Conservation (phyloP, 148 eudicot species). For the Pharnaceum exiguum region DNA sequence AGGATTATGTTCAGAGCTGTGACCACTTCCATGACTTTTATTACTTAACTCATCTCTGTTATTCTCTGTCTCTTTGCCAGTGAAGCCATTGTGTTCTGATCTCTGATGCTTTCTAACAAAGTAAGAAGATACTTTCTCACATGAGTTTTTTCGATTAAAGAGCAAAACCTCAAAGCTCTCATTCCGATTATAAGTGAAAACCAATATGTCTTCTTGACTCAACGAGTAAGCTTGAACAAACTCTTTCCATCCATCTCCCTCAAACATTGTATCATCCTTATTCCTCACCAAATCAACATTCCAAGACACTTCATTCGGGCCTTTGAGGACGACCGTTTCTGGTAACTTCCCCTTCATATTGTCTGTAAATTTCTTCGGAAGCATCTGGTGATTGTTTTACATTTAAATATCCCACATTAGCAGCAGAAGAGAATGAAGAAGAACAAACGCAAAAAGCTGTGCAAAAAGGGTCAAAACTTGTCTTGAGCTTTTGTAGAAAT, state of each 20-base stretch:
- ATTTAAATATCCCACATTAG: background rate
- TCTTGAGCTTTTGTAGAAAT: too few species aligned
- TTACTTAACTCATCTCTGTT: background rate
- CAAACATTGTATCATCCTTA: background rate
- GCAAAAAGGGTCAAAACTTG: background rate
- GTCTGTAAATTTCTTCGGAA: slow-evolving; percentile 18
- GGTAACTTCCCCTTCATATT: slow-evolving; percentile 13
- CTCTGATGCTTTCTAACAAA: slow-evolving; percentile 14
- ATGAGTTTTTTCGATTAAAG: slow-evolving; percentile 10
- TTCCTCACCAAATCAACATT: slow-evolving; percentile 10
- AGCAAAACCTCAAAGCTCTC: slow-evolving; percentile 19
- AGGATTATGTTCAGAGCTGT: too few species aligned
- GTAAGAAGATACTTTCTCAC: slow-evolving; percentile 19
- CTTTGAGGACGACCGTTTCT: slow-evolving; percentile 9
- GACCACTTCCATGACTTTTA: background rate
- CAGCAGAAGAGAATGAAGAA: background rate
- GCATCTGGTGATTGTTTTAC: slow-evolving; percentile 7
- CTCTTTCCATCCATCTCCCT: slow-evolving; percentile 17
- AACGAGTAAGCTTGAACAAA: slow-evolving; percentile 21
- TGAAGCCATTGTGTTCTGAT: background rate
- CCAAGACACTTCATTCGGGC: slow-evolving; percentile 9
- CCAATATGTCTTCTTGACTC: slow-evolving; percentile 8
- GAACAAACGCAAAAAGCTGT: too few species aligned
- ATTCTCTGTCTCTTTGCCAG: background rate
- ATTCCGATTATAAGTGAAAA: slow-evolving; percentile 9